Conservation (phyloP, 2,329 filamentous ascomycete genomes). For the Colletotrichum karsti region DNA sequence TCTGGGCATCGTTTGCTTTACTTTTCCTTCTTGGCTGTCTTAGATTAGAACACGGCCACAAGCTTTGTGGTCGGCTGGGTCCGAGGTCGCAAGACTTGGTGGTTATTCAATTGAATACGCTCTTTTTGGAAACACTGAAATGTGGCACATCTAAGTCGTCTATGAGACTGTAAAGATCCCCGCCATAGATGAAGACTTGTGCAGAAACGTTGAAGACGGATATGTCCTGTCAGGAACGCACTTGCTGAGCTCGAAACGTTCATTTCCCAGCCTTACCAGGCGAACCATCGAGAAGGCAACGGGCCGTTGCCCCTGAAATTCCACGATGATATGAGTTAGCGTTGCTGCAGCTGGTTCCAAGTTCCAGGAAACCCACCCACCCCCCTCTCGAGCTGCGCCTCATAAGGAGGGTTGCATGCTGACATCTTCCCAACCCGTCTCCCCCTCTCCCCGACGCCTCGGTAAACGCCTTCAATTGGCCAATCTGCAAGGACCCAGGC, state of each 20-base stretch:
- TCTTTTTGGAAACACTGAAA: too few species aligned
- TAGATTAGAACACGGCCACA: too few species aligned
- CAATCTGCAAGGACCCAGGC: background rate
- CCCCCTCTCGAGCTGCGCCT: background rate
- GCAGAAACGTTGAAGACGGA: background rate
- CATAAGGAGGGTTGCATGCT: background rate
- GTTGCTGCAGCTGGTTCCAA: constrained; percentile 7
- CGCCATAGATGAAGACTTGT: background rate
- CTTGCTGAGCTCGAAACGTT: background rate
- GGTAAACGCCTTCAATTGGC: background rate
- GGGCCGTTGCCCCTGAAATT: background rate
- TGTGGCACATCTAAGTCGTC: background rate
- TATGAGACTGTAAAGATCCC: background rate
- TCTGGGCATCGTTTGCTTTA: background rate
- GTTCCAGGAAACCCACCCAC: background rate
- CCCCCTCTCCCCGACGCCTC: background rate
- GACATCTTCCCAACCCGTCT: background rate
- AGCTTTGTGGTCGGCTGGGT: too few species aligned
- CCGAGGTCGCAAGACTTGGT: too few species aligned
- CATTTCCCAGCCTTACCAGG: background rate
- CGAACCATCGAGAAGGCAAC: background rate
- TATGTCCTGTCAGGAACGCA: background rate
- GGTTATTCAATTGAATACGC: too few species aligned
- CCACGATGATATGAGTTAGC: background rate
- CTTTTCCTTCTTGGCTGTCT: background rate